A percentile compares a stretch with the other conserved stretches of the same genome.
phyloP scores from a whole-genome alignment of 2,329 filamentous ascomycete species.

The Chrysoporthe cubensis region DNA sequence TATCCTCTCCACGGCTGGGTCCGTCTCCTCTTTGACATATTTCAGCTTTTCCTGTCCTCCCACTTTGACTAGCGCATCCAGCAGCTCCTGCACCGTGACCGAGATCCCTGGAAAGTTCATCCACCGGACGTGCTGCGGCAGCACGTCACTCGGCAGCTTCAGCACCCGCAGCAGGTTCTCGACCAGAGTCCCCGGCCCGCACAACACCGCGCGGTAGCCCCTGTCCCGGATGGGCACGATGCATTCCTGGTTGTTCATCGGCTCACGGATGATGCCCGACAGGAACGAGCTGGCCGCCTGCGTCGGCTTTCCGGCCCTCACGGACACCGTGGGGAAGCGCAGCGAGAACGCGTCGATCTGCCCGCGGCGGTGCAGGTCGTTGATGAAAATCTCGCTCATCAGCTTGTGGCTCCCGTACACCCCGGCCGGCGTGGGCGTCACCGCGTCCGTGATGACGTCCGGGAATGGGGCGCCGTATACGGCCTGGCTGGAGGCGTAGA shows the following conservation, averaged over 20 bases:
- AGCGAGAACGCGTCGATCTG: constrained; percentile 56
- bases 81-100: constrained; percentile 56
- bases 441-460: constrained; percentile 39
- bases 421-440: constrained; percentile 58
- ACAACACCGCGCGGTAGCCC: constrained; percentile 48
- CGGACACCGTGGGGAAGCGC: constrained; percentile 52
- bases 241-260: constrained; percentile 39
- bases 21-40: constrained; percentile 52
- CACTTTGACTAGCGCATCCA: constrained; percentile 53
- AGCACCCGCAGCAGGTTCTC: constrained; percentile 50
- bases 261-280: constrained; percentile 65
- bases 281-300: constrained; percentile 65
- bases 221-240: constrained; percentile 34
- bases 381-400: constrained; percentile 61
- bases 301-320: constrained; percentile 63
- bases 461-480: constrained; percentile 53
- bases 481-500: constrained; percentile 53
- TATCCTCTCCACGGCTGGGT: constrained; percentile 51
- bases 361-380: constrained; percentile 54
- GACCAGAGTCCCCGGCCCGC: constrained; percentile 50
- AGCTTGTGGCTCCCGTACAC: constrained; percentile 66
- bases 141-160: constrained; percentile 42
- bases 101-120: constrained; percentile 58
- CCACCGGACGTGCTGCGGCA: constrained; percentile 37
- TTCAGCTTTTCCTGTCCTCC: constrained; percentile 49